These are phyloP conservation scores for Pythium sp. DNA, from an alignment of 352 stramenopile genomes.

Conservation along the genomic window DNA sequence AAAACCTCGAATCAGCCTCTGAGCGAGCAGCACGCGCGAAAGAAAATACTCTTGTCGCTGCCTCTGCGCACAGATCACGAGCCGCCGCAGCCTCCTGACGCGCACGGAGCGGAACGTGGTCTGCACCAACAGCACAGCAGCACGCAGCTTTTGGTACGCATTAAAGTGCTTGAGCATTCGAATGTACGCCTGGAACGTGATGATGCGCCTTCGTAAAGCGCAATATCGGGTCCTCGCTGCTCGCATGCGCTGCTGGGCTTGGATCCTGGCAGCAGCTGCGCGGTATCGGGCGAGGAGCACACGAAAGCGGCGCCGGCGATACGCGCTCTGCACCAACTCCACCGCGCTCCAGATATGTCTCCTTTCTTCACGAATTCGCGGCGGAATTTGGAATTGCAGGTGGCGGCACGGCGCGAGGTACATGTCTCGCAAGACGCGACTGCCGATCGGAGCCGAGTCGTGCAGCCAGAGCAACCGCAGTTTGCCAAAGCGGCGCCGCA, in stretches of 20 bases:
- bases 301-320: conserved; percentile 53
- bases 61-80: conserved; percentile 57
- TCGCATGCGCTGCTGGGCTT: conserved; percentile 56
- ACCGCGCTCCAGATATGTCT: conserved; percentile 59
- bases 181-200: conserved; percentile 51
- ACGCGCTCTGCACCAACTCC: conserved; percentile 51
- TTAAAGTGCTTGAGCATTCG: conserved; percentile 48
- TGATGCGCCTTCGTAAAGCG: conserved; percentile 31
- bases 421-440: conserved; percentile 47
- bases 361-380: conserved; percentile 49
- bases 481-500: conserved; percentile 37
- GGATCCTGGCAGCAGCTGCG: conserved; percentile 51
- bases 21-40: conserved; percentile 38
- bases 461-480: conserved; percentile 43
- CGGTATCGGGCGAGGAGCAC: conserved; percentile 50
- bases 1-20: conserved; percentile 59
- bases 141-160: conserved; percentile 40
- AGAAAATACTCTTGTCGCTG: conserved; percentile 42
- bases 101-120: conserved; percentile 47
- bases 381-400: conserved; percentile 45
- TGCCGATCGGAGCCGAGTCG: conserved; percentile 38
- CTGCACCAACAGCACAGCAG: conserved; percentile 54
- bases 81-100: conserved; percentile 41
- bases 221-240: conserved; percentile 34
- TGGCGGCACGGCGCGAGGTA: conserved; percentile 40